Percentiles rank a stretch among this genome's conserved stretches.
phyloP scores from a whole-genome alignment of 352 stramenopile species.

The Phytopythium kandeliae region DNA sequence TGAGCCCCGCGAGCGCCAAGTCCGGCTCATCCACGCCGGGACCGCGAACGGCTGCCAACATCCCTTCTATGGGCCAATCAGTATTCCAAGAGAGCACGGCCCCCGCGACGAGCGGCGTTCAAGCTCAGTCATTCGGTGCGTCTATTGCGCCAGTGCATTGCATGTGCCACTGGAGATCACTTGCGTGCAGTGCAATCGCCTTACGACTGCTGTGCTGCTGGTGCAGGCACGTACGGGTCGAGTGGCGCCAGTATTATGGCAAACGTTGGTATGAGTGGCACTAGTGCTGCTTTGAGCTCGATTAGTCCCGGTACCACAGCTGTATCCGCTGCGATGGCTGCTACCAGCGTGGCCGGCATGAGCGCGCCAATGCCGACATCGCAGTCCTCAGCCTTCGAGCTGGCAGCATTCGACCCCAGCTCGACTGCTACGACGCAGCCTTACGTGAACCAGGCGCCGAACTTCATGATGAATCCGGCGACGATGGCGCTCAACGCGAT shows the following conservation, averaged over 20 bases:
- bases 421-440: neutral
- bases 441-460: slow-evolving; percentile 35
- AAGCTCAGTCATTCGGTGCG: neutral
- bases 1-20: neutral
- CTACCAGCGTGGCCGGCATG: neutral
- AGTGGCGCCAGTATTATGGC: neutral
- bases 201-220: no score
- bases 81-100: neutral
- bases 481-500: slow-evolving; percentile 15
- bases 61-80: neutral
- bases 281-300: neutral
- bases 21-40: neutral
- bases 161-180: no score
- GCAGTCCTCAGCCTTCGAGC: slow-evolving; percentile 1
- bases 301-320: neutral
- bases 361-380: neutral
- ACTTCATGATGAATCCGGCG: slow-evolving; percentile 38
- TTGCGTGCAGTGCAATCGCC: no score
- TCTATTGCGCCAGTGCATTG: neutral
- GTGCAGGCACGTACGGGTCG: neutral
- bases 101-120: neutral
- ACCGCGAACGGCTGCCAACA: neutral
- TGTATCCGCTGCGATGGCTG: neutral
- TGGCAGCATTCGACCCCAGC: slow-evolving; percentile 1
- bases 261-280: neutral